A percentile compares a stretch with the other conserved stretches of the same genome.
These are phyloP conservation scores for Knoxia roxburghii DNA, from an alignment of 257 asterid species.

Conservation along the genomic window DNA sequence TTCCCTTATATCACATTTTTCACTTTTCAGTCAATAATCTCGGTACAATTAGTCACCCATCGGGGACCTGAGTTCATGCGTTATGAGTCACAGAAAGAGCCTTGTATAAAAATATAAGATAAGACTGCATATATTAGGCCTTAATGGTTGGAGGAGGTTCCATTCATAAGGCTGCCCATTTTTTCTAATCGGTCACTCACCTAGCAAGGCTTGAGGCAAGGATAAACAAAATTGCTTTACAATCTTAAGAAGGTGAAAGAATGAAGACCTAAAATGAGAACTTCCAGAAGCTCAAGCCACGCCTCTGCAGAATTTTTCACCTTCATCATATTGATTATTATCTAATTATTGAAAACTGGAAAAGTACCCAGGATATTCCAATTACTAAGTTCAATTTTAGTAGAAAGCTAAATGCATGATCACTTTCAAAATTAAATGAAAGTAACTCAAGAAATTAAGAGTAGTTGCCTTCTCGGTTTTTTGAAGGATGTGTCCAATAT, in stretches of 20 bases:
- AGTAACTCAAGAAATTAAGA: background rate
- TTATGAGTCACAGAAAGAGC: too few relatives aligned
- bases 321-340: background rate
- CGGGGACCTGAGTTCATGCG: too few relatives aligned
- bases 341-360: background rate
- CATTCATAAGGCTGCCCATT: too few relatives aligned
- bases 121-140: too few relatives aligned
- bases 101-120: too few relatives aligned
- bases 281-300: background rate
- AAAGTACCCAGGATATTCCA: background rate
- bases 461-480: slow-evolving; percentile 45
- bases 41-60: too few relatives aligned
- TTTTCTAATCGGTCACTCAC: background rate
- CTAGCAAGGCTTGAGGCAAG: background rate
- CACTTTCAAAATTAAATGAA: background rate
- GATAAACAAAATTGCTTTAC: background rate
- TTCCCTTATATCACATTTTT: background rate
- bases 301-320: background rate
- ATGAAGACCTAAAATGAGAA: background rate
- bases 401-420: background rate
- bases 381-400: background rate
- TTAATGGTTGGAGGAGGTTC: too few relatives aligned
- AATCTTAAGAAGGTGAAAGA: background rate
- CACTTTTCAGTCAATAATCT: background rate
- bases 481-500: slow-evolving; percentile 49